These are phyloP conservation scores for Fusarium oligoseptatum DNA, from an alignment of 2,329 filamentous ascomycete genomes.

Conservation along the genomic window DNA sequence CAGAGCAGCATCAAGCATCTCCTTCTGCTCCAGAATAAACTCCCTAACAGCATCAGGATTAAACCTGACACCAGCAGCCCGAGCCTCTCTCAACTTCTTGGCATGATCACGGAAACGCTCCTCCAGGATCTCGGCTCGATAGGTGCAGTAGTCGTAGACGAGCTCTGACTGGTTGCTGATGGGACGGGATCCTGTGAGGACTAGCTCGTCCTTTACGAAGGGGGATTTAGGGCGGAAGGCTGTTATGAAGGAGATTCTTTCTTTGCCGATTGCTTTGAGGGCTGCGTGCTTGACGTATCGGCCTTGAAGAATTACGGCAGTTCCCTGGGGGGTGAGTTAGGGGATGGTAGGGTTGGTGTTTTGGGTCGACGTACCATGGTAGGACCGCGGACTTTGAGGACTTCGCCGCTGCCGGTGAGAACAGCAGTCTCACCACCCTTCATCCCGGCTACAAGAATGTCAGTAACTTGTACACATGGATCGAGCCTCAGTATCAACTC, in stretches of 20 bases:
- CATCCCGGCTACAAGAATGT: conserved; percentile 56
- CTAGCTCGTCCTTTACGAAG: conserved; percentile 69
- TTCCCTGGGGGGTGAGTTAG: conserved; percentile 59
- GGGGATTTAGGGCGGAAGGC: conserved; percentile 72
- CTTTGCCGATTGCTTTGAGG: conserved; percentile 68
- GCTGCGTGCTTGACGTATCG: conserved; percentile 76
- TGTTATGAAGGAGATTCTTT: conserved; percentile 76
- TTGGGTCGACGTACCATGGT: conserved; percentile 63
- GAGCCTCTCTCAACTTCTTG: conserved; percentile 24
- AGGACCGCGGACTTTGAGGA: conserved; percentile 71
- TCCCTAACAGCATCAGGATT: conserved; percentile 23
- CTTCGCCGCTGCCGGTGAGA: conserved; percentile 64
- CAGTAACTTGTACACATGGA: not conserved
- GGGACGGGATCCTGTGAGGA: conserved; percentile 69
- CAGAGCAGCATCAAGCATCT: conserved; percentile 42
- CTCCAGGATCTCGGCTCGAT: conserved; percentile 58
- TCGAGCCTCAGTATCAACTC: no score
- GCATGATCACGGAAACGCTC: conserved; percentile 57
- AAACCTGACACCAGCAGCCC: conserved; percentile 28
- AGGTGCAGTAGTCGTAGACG: conserved; percentile 23
- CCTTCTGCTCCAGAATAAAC: conserved; percentile 42
- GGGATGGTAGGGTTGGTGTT: not conserved
- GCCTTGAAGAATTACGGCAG: conserved; percentile 75
- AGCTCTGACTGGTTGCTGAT: conserved; percentile 58
- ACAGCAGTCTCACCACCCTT: conserved; percentile 74